Conservation (phyloP, 768 basidiomycete genomes). For the Lentinula sp. region DNA sequence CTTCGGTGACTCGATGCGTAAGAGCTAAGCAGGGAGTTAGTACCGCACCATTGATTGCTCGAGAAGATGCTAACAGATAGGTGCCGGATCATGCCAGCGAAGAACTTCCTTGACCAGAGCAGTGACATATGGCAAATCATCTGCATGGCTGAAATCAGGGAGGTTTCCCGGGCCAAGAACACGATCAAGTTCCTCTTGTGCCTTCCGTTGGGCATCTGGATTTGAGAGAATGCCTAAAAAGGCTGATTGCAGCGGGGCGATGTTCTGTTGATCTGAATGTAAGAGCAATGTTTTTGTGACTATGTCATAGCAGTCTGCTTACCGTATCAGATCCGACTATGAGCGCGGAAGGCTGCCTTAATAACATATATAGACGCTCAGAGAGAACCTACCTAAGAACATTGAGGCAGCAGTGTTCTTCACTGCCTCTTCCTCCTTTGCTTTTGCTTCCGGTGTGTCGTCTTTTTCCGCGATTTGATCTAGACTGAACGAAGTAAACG, state of each 20-base stretch:
- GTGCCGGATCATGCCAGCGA: conserved; percentile 6
- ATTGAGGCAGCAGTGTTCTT: conserved; percentile 18
- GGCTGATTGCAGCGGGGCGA: conserved; percentile 7
- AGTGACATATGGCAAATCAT: conserved; percentile 12
- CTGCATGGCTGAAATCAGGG: conserved; percentile 8
- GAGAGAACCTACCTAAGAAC: conserved; percentile 15
- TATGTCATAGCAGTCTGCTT: neutral
- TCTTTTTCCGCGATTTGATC: conserved; percentile 8
- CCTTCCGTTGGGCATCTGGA: conserved; percentile 5
- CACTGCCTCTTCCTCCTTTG: conserved; percentile 14
- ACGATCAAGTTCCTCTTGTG: conserved; percentile 9
- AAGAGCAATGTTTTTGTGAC: neutral
- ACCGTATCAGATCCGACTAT: conserved; percentile 9
- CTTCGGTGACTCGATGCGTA: neutral
- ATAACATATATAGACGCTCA: neutral
- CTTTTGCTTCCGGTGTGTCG: conserved; percentile 8
- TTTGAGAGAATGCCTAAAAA: conserved; percentile 8
- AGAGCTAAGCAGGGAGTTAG: neutral
- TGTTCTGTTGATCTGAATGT: neutral
- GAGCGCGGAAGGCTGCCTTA: neutral
- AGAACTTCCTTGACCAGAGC: conserved; percentile 13
- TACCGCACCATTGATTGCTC: neutral
- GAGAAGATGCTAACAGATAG: neutral
- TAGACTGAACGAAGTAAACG: conserved; percentile 15
- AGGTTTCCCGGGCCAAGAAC: conserved; percentile 8